Evolutionary conservation across 73 alveolate species (phyloP), one percentile per base, ranked within the genome.

Genomic region (Symbiodinium pilosum): DNA sequence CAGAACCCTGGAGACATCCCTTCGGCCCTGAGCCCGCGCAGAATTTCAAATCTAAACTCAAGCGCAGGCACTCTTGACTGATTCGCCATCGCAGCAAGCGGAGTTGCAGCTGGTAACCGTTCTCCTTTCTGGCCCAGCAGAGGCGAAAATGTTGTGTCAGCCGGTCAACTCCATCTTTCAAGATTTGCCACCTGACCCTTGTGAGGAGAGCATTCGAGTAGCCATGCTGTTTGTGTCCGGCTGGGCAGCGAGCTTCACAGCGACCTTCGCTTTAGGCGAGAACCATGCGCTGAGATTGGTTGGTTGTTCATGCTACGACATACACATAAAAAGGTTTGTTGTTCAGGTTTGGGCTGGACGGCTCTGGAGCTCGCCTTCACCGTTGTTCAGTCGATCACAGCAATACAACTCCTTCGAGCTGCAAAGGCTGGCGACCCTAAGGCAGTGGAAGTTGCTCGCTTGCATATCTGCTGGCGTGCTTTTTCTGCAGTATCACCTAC

Each of bases 91-190:
- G 12, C 81, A 42, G 40, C 71, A 59, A 52, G 40, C 86, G 43
- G 16, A 26, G 47, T 73, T 64, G 69, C 71, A 39, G 95, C 32
- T 40, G 47, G n/a, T 68, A 47, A 64, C 87, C 12, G 36, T 68
- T 28, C 86, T 89, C 39, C n/a, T 89, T 68, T 89, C 95, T 26
- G 95, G 95, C 28, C 95, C 95, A n/a, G 95, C 95, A 12, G 95
- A 89, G 95, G 95, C 43, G 84, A 7, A 14, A 20, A 26, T 16
- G 7, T 44, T 30, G 43, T 43, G 21, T 34, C 21, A 30, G 2
- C 34, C 40, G 8, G 43, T 26, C 83, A 68, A n/a, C 83, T 68
- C 47, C 51, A 38, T 28, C 11, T 16, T 20, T 83, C 56, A 5
- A 6, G 14, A 47, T 14, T 47, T 47, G 6, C 59, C 14, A 47